phyloP scores from a whole-genome alignment of 495 filamentous ascomycete genomes.

The Halenospora varia region DNA sequence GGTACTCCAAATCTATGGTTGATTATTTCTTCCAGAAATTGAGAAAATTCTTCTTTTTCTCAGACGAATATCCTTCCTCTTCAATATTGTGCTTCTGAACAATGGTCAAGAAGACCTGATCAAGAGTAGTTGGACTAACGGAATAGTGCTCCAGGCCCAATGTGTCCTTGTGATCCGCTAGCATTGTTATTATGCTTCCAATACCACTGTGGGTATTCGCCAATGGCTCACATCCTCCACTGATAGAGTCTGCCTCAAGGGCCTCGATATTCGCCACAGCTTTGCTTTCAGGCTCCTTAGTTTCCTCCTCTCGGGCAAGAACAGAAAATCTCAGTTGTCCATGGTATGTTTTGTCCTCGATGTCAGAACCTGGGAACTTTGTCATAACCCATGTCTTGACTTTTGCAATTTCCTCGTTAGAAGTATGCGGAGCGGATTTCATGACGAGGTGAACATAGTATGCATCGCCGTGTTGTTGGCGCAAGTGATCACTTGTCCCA shows the following conservation, averaged over 20 bases:
- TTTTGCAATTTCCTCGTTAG: conserved; percentile 56
- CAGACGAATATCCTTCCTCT: conserved; percentile 60
- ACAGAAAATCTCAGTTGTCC: conserved; percentile 79
- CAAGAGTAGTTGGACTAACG: conserved; percentile 75
- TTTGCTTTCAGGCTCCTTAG: neutral
- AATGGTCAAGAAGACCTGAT: conserved; percentile 83
- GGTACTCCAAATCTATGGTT: neutral
- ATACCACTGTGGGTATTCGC: conserved; percentile 30
- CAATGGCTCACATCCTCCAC: conserved; percentile 23
- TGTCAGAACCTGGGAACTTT: conserved; percentile 51
- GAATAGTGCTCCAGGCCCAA: conserved; percentile 76
- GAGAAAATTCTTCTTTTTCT: conserved; percentile 4
- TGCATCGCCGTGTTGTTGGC: conserved; percentile 55
- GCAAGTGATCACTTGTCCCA: conserved; percentile 56
- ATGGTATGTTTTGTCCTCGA: conserved; percentile 74
- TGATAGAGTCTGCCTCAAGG: conserved; percentile 20
- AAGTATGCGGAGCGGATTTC: conserved; percentile 64
- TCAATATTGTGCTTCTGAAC: conserved; percentile 70
- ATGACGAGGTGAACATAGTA: conserved; percentile 73
- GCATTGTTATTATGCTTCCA: conserved; percentile 60
- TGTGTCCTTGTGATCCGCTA: conserved; percentile 62
- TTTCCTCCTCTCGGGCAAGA: conserved; percentile 34
- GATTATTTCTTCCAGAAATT: neutral
- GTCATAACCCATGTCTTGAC: conserved; percentile 57
- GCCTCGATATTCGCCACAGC: no score